Evolutionary conservation across 78 protist species (phyloP).

Genomic region (Ministeria vibrans): DNA sequence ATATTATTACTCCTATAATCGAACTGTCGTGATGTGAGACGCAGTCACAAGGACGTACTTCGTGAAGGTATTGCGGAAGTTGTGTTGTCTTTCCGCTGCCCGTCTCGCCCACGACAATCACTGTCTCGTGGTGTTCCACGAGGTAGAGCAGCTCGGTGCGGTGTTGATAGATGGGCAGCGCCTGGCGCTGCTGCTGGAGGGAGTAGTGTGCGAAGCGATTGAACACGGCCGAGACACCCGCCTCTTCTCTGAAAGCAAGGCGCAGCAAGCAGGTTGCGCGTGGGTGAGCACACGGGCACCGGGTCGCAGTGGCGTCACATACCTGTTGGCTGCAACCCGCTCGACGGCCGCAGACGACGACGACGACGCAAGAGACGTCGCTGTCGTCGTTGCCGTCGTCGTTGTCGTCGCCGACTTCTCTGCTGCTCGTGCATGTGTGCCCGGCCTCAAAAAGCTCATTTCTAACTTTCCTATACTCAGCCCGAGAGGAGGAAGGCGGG

Average conservation of each 20-base stretch:
- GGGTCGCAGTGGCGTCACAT: too few species aligned
- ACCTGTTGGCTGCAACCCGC: too few species aligned
- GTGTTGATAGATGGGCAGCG: slow-evolving; percentile 78
- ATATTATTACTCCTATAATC: background rate
- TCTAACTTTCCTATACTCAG: background rate
- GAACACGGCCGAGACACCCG: slow-evolving; percentile 4
- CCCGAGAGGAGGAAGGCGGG: too few species aligned
- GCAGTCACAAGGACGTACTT: slow-evolving; percentile 57
- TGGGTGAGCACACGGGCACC: too few species aligned
- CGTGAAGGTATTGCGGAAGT: slow-evolving; percentile 90
- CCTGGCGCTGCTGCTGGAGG: slow-evolving; percentile 79
- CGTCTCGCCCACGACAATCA: slow-evolving; percentile 83
- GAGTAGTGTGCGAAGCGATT: slow-evolving; percentile 35
- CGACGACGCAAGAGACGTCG: background rate
- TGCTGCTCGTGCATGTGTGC: too few species aligned
- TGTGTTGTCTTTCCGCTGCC: slow-evolving; percentile 97
- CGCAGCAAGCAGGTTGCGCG: background rate
- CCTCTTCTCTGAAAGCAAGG: background rate
- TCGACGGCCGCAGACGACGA: background rate
- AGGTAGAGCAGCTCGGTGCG: slow-evolving; percentile 47
- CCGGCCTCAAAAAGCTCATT: background rate
- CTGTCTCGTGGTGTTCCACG: slow-evolving; percentile 36
- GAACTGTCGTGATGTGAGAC: background rate
- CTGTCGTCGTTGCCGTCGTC: background rate
- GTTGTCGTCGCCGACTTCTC: background rate